Evolutionary conservation across 2,329 filamentous ascomycete genomes (phyloP).

Genomic region (Hirsutella thompsonii): DNA sequence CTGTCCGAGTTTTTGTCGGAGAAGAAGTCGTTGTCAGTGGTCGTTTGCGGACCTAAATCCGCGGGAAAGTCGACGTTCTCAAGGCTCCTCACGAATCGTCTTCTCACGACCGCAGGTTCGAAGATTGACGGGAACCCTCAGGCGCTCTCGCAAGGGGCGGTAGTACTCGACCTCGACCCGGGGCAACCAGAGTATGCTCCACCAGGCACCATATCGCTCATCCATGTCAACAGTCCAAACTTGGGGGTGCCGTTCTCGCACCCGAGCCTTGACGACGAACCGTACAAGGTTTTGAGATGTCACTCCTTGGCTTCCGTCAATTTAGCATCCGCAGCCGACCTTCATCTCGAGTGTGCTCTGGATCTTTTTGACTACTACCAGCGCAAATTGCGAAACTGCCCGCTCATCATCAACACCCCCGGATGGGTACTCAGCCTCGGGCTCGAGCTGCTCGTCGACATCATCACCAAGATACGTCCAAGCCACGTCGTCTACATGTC

Average conservation of each 20-base stretch:
- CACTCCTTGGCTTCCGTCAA: conserved; percentile 55
- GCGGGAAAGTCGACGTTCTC: conserved; percentile 68
- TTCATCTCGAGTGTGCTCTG: conserved; percentile 51
- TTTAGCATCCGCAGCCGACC: conserved; percentile 51
- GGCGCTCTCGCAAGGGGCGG: conserved; percentile 21
- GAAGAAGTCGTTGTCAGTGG: conserved; percentile 25
- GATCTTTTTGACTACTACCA: conserved; percentile 50
- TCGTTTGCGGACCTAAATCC: conserved; percentile 58
- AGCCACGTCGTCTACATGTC: conserved; percentile 58
- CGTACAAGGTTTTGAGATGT: conserved; percentile 35
- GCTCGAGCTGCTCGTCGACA: conserved; percentile 46
- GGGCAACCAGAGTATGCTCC: conserved; percentile 65
- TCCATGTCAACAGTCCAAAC: conserved; percentile 46
- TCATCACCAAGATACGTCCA: conserved; percentile 41
- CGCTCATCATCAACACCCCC: conserved; percentile 61
- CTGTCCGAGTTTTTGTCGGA: conserved; percentile 20
- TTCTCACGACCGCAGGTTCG: conserved; percentile 34
- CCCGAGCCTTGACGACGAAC: conserved; percentile 21
- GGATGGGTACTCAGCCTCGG: conserved; percentile 64
- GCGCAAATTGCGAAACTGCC: conserved; percentile 28
- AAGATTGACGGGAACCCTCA: conserved; percentile 3
- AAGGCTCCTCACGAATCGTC: conserved; percentile 50
- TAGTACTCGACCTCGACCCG: conserved; percentile 64
- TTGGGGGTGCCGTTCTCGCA: conserved; percentile 58
- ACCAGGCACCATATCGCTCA: conserved; percentile 56